Conservation (phyloP, 2,329 filamentous ascomycete species). For the Myriosclerotinia curreyana region DNA sequence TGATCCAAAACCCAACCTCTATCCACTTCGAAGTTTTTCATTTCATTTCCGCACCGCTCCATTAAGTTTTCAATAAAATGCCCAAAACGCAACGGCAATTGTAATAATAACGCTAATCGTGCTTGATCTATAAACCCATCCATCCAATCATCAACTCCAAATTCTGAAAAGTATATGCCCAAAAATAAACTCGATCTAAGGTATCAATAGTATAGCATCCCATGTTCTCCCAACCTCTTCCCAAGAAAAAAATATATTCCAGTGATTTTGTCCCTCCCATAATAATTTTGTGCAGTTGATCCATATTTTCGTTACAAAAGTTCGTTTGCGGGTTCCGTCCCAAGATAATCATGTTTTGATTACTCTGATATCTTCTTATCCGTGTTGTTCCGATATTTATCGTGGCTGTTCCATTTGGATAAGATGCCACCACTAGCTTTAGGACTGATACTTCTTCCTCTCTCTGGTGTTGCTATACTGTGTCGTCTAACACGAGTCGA, state of each 20-base stretch:
- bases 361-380: conserved; percentile 8
- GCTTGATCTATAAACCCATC: conserved; percentile 1
- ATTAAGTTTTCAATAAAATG: not conserved
- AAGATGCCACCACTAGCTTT: conserved; percentile 14
- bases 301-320: not conserved
- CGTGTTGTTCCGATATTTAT: conserved; percentile 9
- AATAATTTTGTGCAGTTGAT: conserved; percentile 9
- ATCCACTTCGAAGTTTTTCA: too few species aligned
- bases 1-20: not conserved
- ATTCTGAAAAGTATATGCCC: not conserved
- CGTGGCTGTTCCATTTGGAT: conserved; percentile 17
- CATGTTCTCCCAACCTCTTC: not conserved
- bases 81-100: not conserved
- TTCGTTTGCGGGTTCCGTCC: not conserved
- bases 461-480: conserved; percentile 14
- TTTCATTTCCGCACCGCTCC: not conserved
- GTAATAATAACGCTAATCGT: not conserved
- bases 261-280: not conserved
- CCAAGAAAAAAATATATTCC: not conserved
- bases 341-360: not conserved
- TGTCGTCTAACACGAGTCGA: conserved; percentile 14
- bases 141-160: not conserved
- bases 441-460: conserved; percentile 16
- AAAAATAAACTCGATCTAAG: conserved; percentile 6
- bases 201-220: conserved; percentile 10